phyloP scores from a whole-genome alignment of 2,329 filamentous ascomycete genomes.

The Paracoccidioides brasiliensis region DNA sequence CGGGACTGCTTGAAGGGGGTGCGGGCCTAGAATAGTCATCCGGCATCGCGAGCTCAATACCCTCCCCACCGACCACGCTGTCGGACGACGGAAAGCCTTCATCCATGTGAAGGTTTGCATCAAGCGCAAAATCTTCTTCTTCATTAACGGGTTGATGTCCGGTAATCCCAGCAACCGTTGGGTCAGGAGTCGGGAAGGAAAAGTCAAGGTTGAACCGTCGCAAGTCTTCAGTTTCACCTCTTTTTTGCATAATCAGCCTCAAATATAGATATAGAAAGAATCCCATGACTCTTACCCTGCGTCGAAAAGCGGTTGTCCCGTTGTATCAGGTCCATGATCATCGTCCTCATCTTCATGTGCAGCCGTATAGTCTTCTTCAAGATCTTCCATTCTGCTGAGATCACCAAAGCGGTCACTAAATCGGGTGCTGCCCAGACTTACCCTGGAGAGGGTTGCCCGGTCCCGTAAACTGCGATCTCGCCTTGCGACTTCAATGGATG shows the following conservation, averaged over 20 bases:
- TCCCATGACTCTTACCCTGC: constrained; percentile 19
- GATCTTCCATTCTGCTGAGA: constrained; percentile 33
- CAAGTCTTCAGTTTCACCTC: constrained; percentile 33
- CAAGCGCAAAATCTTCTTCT: constrained; percentile 22
- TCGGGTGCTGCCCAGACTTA: constrained; percentile 30
- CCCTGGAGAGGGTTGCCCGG: constrained; percentile 27
- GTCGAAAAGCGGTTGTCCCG: constrained; percentile 25
- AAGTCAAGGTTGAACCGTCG: constrained; percentile 31
- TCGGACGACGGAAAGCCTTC: constrained; percentile 17
- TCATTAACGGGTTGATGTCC: constrained; percentile 23
- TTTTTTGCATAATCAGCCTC: constrained; percentile 15
- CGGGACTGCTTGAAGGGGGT: constrained; percentile 23
- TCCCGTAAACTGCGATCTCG: constrained; percentile 28
- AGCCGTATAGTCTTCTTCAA: constrained; percentile 19
- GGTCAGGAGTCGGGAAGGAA: constrained; percentile 27
- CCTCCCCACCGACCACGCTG: constrained; percentile 18
- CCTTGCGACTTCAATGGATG: constrained; percentile 32
- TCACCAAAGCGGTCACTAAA: constrained; percentile 41
- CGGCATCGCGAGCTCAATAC: constrained; percentile 20
- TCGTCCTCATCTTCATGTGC: neutral
- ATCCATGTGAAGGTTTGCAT: constrained; percentile 18
- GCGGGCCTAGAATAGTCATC: constrained; percentile 18
- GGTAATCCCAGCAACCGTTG: constrained; percentile 18
- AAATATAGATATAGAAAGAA: neutral
- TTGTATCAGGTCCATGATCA: constrained; percentile 20